A percentile compares a stretch with the other conserved stretches of the same genome.
Evolutionary conservation across 1,284 basidiomycete genomes (phyloP).

Genomic region (Singerocomus inundabilis): DNA sequence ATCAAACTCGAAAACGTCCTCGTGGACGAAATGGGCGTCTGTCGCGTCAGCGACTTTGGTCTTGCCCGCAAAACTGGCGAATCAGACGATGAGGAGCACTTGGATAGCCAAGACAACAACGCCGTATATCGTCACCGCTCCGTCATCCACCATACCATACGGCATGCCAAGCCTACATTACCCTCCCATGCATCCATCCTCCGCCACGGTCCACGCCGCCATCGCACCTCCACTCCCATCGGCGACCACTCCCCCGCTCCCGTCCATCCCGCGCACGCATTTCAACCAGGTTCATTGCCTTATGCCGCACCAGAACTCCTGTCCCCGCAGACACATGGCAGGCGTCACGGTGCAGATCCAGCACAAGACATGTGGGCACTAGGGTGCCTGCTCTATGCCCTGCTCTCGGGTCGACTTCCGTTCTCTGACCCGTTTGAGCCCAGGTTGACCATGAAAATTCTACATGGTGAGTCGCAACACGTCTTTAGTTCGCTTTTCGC

Average conservation of each 20-base stretch:
- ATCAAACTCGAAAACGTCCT: slow-evolving; percentile 97
- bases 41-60: slow-evolving; percentile 84
- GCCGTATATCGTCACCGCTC: slow-evolving; percentile 30
- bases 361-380: slow-evolving; percentile 93
- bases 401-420: slow-evolving; percentile 79
- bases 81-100: slow-evolving; percentile 40
- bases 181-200: slow-evolving; percentile 35
- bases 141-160: slow-evolving; percentile 27
- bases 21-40: slow-evolving; percentile 80
- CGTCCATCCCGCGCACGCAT: slow-evolving; percentile 37
- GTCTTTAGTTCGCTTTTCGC: background rate
- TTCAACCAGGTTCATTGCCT: slow-evolving; percentile 84
- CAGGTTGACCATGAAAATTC: slow-evolving; percentile 85
- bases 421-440: slow-evolving; percentile 89
- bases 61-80: slow-evolving; percentile 66
- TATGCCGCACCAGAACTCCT: slow-evolving; percentile 87
- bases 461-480: slow-evolving; percentile 61
- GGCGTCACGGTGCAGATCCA: slow-evolving; percentile 44
- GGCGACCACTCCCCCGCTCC: slow-evolving; percentile 33
- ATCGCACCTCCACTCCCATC: slow-evolving; percentile 60
- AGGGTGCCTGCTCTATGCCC: slow-evolving; percentile 82
- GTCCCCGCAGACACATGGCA: slow-evolving; percentile 36
- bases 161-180: slow-evolving; percentile 21
- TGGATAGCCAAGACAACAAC: slow-evolving; percentile 28
- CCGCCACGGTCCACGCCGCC: slow-evolving; percentile 43